These are phyloP conservation scores for Tuber aestivum DNA, from an alignment of 495 filamentous ascomycete species.

Conservation along the genomic window DNA sequence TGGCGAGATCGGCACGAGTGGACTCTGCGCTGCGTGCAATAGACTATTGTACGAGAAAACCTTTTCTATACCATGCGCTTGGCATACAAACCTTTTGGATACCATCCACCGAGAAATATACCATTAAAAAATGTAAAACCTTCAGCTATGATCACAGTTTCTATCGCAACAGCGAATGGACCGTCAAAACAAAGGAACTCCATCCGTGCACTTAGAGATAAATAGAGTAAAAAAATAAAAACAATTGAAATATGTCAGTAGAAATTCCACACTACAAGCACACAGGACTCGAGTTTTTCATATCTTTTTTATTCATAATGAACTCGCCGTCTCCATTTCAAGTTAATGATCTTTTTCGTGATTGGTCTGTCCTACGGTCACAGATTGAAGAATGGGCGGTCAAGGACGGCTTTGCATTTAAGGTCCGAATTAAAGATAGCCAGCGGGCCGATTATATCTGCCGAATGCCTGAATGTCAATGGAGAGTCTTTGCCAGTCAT, in stretches of 20 bases:
- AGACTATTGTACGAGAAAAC: too few species aligned
- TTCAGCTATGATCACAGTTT: not conserved
- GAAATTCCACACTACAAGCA: not conserved
- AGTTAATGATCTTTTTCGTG: not conserved
- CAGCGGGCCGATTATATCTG: not conserved
- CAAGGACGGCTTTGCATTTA: not conserved
- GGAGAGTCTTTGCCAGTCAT: not conserved
- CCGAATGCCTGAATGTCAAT: not conserved
- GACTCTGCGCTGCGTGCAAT: not conserved
- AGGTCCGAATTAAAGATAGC: not conserved
- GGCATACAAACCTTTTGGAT: too few species aligned
- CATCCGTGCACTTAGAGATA: not conserved
- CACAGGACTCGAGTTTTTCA: too few species aligned
- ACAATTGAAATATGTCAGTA: not conserved
- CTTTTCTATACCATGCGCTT: too few species aligned
- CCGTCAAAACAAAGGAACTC: not conserved
- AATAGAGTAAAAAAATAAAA: not conserved
- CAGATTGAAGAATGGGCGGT: not conserved
- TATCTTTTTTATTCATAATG: too few species aligned
- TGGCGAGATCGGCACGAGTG: not conserved
- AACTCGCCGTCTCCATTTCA: not conserved
- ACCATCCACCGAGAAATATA: too few species aligned
- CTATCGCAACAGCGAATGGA: not conserved
- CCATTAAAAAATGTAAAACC: too few species aligned
- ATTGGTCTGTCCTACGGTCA: not conserved